Percentiles rank a stretch among this genome's conserved stretches.
Evolutionary conservation across 345 rosid species (phyloP).

Genomic region (Brassica incana): DNA sequence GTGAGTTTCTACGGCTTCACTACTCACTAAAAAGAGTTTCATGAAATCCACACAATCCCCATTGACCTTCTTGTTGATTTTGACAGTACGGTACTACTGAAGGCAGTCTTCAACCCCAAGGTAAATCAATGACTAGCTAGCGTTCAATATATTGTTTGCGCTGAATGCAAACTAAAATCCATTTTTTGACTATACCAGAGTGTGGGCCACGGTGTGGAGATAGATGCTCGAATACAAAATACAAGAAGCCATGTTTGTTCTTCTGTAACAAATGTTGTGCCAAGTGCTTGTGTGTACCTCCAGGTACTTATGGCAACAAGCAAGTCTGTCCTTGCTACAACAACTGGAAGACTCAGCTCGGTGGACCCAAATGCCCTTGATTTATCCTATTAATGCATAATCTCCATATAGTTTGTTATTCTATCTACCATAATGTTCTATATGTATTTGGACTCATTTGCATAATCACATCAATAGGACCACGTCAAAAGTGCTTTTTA

Average conservation of each 20-base stretch:
- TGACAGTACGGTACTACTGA: conserved; percentile 36
- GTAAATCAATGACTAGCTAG: conserved; percentile 16
- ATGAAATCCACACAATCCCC: background rate
- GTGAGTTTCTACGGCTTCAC: conserved; percentile 26
- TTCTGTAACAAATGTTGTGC: conserved; percentile 80
- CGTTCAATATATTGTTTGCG: background rate
- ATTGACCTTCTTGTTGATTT: conserved; percentile 22
- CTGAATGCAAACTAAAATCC: conserved; percentile 1
- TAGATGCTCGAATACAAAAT: conserved; percentile 74
- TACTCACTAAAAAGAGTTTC: background rate
- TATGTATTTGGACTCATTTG: conserved; percentile 7
- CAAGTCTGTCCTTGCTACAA: conserved; percentile 76
- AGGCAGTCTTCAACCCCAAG: conserved; percentile 43
- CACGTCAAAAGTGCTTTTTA: background rate
- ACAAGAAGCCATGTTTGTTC: conserved; percentile 82
- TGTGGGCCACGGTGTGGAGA: conserved; percentile 52
- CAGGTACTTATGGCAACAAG: conserved; percentile 76
- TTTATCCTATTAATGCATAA: background rate
- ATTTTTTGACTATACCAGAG: conserved; percentile 27
- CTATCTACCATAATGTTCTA: background rate
- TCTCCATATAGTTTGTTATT: conserved; percentile 16
- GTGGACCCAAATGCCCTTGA: conserved; percentile 81
- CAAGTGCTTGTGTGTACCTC: conserved; percentile 82
- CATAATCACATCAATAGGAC: conserved; percentile 19
- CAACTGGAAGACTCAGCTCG: conserved; percentile 68